Base-by-base conservation (phyloP, 257 asterid species). In the Solanum microdontum region DNA sequence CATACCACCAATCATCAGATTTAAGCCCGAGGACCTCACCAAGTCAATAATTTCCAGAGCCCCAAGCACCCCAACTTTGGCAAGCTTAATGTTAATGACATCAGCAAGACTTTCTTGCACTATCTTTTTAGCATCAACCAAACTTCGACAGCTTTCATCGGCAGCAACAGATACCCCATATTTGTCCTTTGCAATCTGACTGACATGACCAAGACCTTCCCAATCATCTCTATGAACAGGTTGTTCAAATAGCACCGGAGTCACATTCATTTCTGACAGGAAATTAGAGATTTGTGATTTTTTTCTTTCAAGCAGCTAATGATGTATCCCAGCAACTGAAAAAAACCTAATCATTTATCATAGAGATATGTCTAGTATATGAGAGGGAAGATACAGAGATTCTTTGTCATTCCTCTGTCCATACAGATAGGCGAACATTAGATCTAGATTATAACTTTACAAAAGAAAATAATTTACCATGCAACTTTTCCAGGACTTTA, bases 1-100 rank as follows among this genome's bases (percentile, higher is more conserved):
- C 99, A 96, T 96, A 86, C 99, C 99, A 85, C 99, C 99, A 83
- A 96, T 95, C 99, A 96, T 96, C 86, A 96, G 88, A 90, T 93
- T 93, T 86, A 96, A 77, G 84, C 98, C 98, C 0, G 98, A 92
- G 40, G 84, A 88, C 85, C 93, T 92, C 23, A 93, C 97, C 85
- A 94, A 87, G 68, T 94, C 97, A 89, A 96, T 96, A 43, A 94
- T 94, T 85, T 93, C 93, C 66, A 96, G 93, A 76, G 98, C 98
- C 74, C 96, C 97, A 82, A 93, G 92, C 9, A 96, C 98, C 77
- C 99, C 99, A 79, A 96, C 92, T 91, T 96, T 96, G 84, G 98
- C 98, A 62, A 96, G 98, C 93, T 96, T 96, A 89, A 96, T 92
- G 90, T 96, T 96, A 45, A 96, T 86, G 39, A 96, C 99, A 84